These are phyloP conservation scores for Fusarium pseudonygamai DNA, from an alignment of 2,329 filamentous ascomycete genomes.

Conservation along the genomic window DNA sequence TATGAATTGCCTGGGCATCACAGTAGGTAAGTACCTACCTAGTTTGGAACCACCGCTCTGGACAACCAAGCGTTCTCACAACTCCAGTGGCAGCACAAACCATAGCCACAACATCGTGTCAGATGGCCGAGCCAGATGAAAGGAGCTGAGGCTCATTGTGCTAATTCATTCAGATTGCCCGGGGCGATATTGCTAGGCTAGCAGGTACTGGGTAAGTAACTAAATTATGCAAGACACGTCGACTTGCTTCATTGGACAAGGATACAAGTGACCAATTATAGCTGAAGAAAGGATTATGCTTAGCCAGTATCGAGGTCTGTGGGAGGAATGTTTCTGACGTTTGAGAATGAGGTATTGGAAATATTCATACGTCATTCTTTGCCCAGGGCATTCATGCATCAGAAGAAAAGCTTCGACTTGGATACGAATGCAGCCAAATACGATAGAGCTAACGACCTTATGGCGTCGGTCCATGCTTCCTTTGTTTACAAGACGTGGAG, in stretches of 20 bases:
- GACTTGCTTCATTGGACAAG: slow-evolving; percentile 23
- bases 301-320: not conserved
- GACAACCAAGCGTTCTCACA: not conserved
- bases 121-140: not conserved
- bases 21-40: too few species aligned
- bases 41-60: not conserved
- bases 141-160: not conserved
- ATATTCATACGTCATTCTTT: not conserved
- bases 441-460: not conserved
- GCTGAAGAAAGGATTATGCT: not conserved
- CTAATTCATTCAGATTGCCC: not conserved
- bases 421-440: not conserved
- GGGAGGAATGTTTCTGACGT: not conserved
- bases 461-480: not conserved
- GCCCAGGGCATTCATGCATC: not conserved
- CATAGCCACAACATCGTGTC: not conserved
- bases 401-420: not conserved
- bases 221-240: slow-evolving; percentile 44
- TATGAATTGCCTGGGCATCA: not conserved
- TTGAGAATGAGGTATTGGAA: not conserved
- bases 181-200: slow-evolving; percentile 20
- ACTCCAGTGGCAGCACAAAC: not conserved
- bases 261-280: not conserved
- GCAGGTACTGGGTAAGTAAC: not conserved
- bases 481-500: not conserved